Conservation (phyloP, 73 alveolate species). For the Blepharisma stoltei region DNA sequence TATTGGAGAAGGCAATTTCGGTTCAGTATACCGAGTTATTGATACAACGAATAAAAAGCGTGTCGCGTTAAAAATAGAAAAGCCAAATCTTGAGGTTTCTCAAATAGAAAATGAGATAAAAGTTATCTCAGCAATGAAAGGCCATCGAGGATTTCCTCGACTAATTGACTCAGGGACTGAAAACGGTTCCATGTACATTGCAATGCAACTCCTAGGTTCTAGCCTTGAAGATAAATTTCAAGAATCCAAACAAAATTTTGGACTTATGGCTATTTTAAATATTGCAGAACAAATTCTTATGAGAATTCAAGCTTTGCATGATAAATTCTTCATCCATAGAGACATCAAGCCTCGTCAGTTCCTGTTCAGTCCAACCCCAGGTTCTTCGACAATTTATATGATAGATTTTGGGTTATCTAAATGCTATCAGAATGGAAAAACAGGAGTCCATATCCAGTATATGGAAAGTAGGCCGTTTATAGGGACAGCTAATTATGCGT, state of each 20-base stretch:
- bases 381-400: background rate
- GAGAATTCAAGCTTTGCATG: background rate
- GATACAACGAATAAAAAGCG: background rate
- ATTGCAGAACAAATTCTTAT: background rate
- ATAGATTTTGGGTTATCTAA: background rate
- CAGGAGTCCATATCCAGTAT: background rate
- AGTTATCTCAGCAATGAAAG: background rate
- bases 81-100: background rate
- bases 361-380: background rate
- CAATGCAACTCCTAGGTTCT: background rate
- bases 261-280: background rate
- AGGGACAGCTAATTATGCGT: background rate
- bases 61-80: constrained; percentile 19
- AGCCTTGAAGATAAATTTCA: constrained; percentile 11
- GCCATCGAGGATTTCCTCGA: constrained; percentile 16
- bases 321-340: background rate
- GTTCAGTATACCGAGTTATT: background rate
- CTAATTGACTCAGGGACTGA: background rate
- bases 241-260: constrained; percentile 34
- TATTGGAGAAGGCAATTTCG: constrained; percentile 29
- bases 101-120: background rate
- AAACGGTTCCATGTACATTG: background rate
- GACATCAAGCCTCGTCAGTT: background rate
- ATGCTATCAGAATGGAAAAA: background rate
- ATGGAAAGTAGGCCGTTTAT: background rate